Percentiles rank a stretch among this genome's conserved stretches.
These are phyloP conservation scores for Alternaria angustiovoidea DNA, from an alignment of 2,329 filamentous ascomycete genomes.

Conservation along the genomic window DNA sequence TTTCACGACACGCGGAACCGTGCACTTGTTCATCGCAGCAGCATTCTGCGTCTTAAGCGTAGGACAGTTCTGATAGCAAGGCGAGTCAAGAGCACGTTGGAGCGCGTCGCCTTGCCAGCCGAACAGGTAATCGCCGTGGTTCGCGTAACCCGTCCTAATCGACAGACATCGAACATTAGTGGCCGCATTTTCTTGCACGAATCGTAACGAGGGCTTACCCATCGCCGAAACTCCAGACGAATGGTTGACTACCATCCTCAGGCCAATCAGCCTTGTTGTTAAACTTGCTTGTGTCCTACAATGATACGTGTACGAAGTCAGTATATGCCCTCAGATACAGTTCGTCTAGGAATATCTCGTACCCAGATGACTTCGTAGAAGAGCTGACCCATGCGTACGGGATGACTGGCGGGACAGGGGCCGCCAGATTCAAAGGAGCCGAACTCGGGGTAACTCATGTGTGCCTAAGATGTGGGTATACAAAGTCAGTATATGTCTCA, in stretches of 20 bases:
- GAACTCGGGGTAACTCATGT: conserved; percentile 34
- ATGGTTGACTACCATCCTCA: conserved; percentile 42
- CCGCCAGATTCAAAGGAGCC: conserved; percentile 46
- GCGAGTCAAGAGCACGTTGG: conserved; percentile 52
- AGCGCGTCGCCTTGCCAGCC: conserved; percentile 61
- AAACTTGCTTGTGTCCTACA: conserved; percentile 46
- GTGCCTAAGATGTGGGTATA: background rate
- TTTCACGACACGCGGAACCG: conserved; percentile 55
- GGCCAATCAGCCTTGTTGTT: conserved; percentile 37
- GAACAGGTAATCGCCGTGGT: conserved; percentile 63
- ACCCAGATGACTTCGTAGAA: conserved; percentile 38
- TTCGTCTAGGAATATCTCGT: too few species aligned
- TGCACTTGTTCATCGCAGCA: conserved; percentile 59
- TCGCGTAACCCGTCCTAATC: conserved; percentile 55
- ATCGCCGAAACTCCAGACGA: conserved; percentile 48
- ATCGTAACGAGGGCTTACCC: conserved; percentile 25
- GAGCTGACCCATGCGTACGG: conserved; percentile 41
- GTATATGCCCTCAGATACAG: too few species aligned
- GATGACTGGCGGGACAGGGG: conserved; percentile 61
- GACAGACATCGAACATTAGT: background rate
- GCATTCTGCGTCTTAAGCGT: conserved; percentile 57
- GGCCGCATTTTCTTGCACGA: background rate
- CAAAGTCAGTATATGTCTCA: too few species aligned
- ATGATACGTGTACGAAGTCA: too few species aligned
- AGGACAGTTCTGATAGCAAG: conserved; percentile 49